These are phyloP conservation scores for Hericium rajendrae DNA, from an alignment of 768 basidiomycete genomes.

Conservation along the genomic window DNA sequence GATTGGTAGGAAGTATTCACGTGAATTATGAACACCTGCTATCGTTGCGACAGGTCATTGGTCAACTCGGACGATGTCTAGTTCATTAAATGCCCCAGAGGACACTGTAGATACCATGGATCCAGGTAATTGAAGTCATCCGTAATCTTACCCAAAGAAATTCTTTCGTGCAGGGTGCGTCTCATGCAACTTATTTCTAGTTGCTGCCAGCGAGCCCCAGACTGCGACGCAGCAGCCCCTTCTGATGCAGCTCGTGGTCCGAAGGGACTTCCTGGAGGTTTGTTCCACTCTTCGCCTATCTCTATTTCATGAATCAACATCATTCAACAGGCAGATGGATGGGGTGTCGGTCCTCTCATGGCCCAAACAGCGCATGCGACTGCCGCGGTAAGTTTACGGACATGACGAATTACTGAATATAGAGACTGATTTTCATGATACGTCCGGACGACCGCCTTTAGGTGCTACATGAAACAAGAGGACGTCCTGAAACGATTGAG, in stretches of 20 bases:
- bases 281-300: neutral
- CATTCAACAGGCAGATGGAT: conserved; percentile 20
- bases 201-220: neutral
- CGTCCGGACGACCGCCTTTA: conserved; percentile 3
- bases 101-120: too few species aligned
- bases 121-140: too few species aligned
- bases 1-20: too few species aligned
- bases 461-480: conserved; percentile 32
- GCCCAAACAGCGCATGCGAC: conserved; percentile 35
- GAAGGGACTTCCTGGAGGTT: conserved; percentile 31
- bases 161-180: too few species aligned
- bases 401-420: neutral
- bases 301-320: neutral
- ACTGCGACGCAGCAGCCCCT: conserved; percentile 18
- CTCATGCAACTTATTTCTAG: too few species aligned
- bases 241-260: conserved; percentile 35
- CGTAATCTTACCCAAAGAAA: too few species aligned
- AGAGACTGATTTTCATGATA: neutral
- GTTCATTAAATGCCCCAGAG: too few species aligned
- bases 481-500: conserved; percentile 26
- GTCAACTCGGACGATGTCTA: too few species aligned
- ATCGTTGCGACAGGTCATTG: too few species aligned
- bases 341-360: conserved; percentile 37
- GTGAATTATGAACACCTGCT: too few species aligned
- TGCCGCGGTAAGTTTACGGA: conserved; percentile 24